phyloP scores from a whole-genome alignment of 1,284 basidiomycete genomes.

The Microbotryum saponariae region DNA sequence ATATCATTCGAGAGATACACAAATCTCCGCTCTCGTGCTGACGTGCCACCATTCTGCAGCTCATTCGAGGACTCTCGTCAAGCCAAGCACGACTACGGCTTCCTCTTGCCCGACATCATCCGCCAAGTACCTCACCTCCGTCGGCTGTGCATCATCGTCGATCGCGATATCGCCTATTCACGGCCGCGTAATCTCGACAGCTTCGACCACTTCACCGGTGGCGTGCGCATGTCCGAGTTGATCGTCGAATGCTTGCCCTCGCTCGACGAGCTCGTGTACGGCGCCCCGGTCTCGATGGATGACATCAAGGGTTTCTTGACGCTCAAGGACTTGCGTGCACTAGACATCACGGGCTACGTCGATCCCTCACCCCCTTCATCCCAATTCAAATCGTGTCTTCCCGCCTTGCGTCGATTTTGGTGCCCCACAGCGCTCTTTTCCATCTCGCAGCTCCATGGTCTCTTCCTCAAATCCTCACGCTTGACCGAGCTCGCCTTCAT shows the following conservation, averaged over 20 bases:
- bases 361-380: background rate
- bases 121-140: background rate
- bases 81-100: slow-evolving; percentile 7
- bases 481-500: slow-evolving; percentile 15
- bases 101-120: slow-evolving; percentile 13
- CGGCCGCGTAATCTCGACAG: background rate
- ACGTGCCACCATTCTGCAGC: background rate
- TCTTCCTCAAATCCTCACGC: background rate
- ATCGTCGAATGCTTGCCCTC: background rate
- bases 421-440: slow-evolving; percentile 1
- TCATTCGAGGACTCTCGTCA: slow-evolving; percentile 7
- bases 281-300: slow-evolving; percentile 6
- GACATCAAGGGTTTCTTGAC: slow-evolving; percentile 1
- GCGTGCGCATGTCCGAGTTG: slow-evolving; percentile 6
- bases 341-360: slow-evolving; percentile 14
- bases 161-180: background rate
- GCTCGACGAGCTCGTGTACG: slow-evolving; percentile 14
- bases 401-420: slow-evolving; percentile 12
- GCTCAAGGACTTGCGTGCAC: background rate
- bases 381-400: background rate
- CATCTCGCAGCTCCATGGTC: background rate
- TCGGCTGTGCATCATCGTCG: background rate
- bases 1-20: no score
- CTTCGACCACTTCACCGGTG: slow-evolving; percentile 13
- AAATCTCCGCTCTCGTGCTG: no score